Evolutionary conservation across 2,329 filamentous ascomycete genomes (phyloP).

Genomic region (Penicillium psychrosexuale): DNA sequence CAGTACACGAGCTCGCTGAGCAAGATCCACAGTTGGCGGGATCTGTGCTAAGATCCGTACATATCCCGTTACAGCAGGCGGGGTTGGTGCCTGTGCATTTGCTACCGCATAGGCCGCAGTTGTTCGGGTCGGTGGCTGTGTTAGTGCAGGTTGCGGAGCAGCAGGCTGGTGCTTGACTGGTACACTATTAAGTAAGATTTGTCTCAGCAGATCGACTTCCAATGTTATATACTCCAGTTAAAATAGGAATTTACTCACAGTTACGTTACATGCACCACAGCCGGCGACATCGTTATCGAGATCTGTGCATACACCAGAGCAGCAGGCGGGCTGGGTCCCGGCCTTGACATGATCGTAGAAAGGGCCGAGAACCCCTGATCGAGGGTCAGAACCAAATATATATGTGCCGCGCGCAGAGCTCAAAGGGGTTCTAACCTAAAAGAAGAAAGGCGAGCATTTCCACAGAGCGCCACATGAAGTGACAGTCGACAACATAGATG

Average conservation of each 20-base stretch:
- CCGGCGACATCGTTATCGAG: conserved; percentile 6
- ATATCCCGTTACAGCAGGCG: neutral
- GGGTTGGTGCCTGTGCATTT: neutral
- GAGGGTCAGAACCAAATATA: neutral
- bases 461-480: neutral
- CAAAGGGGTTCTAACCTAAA: neutral
- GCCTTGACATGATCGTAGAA: neutral
- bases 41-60: conserved; percentile 5
- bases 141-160: neutral
- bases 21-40: conserved; percentile 3
- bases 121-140: neutral
- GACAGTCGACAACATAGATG: neutral
- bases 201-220: neutral
- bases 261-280: conserved; percentile 5
- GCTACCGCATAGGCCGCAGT: neutral
- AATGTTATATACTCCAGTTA: neutral
- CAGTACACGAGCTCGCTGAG: neutral
- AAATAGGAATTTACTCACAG: neutral
- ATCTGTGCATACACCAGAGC: conserved; percentile 13
- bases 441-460: neutral
- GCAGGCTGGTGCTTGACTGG: conserved; percentile 1
- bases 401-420: too few species aligned
- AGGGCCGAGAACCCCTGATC: neutral
- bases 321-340: conserved; percentile 14
- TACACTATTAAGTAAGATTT: conserved; percentile 1